Base-by-base conservation (phyloP, 768 basidiomycete species). In the Basidioascus undulatus region DNA sequence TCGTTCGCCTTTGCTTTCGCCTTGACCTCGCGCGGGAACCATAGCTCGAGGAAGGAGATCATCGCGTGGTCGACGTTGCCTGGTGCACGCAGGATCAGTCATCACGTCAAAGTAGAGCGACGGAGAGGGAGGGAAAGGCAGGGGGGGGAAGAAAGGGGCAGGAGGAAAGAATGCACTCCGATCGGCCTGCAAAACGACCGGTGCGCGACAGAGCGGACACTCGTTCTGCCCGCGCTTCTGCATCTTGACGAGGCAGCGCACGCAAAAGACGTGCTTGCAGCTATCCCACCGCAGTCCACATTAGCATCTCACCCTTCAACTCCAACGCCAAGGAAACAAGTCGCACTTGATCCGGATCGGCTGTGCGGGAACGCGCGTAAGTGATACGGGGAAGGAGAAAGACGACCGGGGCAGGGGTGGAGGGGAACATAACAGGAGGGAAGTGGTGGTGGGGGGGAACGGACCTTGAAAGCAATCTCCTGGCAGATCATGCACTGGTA, bases 401-500 rank as follows among this genome's bases (percentile, higher is more conserved):
- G 8, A 7, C 3, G 13, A 33, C n/a, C n/a, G n/a, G n/a, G n/a
- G n/a, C n/a, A n/a, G n/a, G n/a, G n/a, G n/a, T n/a, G n/a, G n/a
- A n/a, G n/a, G n/a, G n/a, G n/a, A n/a, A n/a, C n/a, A n/a, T n/a
- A n/a, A n/a, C n/a, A n/a, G n/a, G n/a, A n/a, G n/a, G n/a, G n/a
- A n/a, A 59, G 55, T n/a, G n/a, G n/a, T n/a, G n/a, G 11, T 7
- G 30, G 12, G 16, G 15, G 30, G 19, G 38, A 19, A 8, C 6
- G 24, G 38, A n/a, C 25, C 56, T 83, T 84, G 65, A 86, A 94
- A 5, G 84, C 87, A 47, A 94, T 72, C 44, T 68, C 70, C 2
- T 74, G 79, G 58, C 87, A 92, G 43, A 92, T 87, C 30, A 76
- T 61, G 50, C 86, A 94, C 1, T 70, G 60, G 54, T 86, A 92